Conservation (phyloP, 208 protist genomes). For the Wallacemonas sp. region DNA sequence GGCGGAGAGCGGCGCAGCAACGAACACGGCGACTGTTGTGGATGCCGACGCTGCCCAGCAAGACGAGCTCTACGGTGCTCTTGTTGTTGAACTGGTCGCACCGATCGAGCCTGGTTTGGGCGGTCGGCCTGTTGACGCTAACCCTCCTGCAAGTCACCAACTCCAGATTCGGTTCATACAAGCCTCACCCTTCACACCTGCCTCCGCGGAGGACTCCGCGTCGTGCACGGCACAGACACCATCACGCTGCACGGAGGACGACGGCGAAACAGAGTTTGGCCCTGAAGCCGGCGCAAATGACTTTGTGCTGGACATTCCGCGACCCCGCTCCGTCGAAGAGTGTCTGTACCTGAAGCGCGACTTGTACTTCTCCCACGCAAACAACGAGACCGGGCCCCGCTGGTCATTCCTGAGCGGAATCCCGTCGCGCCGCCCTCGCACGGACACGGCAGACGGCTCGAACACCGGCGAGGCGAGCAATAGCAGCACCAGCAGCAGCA, state of each 20-base stretch:
- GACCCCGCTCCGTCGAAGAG: conserved; percentile 6
- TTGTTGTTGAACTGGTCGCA: background rate
- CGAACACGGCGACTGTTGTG: background rate
- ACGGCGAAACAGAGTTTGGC: too few species aligned
- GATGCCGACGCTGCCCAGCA: background rate
- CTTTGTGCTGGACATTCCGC: background rate
- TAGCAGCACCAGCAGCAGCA: background rate
- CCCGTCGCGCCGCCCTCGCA: background rate
- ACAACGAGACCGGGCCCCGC: conserved; percentile 4
- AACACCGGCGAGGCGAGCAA: background rate
- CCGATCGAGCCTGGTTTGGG: background rate
- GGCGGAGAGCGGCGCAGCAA: background rate
- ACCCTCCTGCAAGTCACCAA: background rate
- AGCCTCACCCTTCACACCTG: background rate
- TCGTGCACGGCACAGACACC: too few species aligned
- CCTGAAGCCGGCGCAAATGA: background rate
- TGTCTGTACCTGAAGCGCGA: conserved; percentile 7
- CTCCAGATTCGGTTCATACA: background rate
- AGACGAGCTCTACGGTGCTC: background rate
- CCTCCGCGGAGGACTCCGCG: background rate
- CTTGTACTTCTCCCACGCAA: conserved; percentile 2
- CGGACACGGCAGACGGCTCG: background rate
- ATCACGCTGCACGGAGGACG: too few species aligned
- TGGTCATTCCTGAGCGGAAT: conserved; percentile 8
- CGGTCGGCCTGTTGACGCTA: background rate